Base-by-base conservation (phyloP, 805 yeast genomes). In the Yarrowia sp. region DNA sequence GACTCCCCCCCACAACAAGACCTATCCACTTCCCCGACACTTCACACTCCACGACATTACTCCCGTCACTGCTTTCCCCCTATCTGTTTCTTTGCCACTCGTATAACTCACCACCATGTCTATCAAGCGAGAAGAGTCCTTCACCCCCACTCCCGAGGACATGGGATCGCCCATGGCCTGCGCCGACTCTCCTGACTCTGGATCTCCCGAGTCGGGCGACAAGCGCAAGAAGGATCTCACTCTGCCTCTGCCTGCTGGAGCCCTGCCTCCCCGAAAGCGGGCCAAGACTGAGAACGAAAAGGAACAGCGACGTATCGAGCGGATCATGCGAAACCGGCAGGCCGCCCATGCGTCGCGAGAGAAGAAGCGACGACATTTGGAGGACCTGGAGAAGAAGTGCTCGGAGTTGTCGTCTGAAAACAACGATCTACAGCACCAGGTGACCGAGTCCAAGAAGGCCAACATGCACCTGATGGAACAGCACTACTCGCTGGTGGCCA, bases 261-360 rank as follows among this genome's bases (percentile, higher is more conserved):
- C 92, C 26, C 82, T 94, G 70, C 97, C 98, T 40, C 98, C 98
- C 67, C 86, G 98, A 72, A 95, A 95, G 82, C 87, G 98, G 74
- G 98, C 99, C 8, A 92, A 90, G 83, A 95, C 99, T 50, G 86
- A 90, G 73, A 97, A 93, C 80, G 98, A 94, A 81, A 95, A 94
- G 81, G 98, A 95, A 79, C 98, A 94, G 81, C 88, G 98, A 72
- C 86, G 97, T 58, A 87, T 93, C 68, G 98, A 95, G 80, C 84
- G 99, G 65, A 93, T 95, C 64, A 82, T 94, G 74, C 86, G 99
- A 77, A 94, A 94, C 79, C 86, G 98, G 76, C 89, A 94, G 77
- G 98, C 98, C 15, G 99, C 99, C 59, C 98, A 94, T 78, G 97
- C 97, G 67, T 91, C 97, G 38, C 86, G 99, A 73, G 99, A 95